Evolutionary conservation across 495 filamentous ascomycete genomes (phyloP).

Genomic region (Trichoderma gamsii): DNA sequence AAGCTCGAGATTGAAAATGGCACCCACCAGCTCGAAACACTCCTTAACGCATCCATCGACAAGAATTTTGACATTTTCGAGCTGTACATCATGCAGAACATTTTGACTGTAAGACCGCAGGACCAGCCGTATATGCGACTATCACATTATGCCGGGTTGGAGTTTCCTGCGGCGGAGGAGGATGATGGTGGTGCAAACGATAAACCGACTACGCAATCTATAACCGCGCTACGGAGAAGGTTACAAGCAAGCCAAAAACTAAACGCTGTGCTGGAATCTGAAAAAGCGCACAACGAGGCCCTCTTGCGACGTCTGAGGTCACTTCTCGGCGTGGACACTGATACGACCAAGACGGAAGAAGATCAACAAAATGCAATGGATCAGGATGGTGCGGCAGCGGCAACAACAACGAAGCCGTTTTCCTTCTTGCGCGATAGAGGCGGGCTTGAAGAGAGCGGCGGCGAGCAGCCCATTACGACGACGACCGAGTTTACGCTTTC

Average conservation of each 20-base stretch:
- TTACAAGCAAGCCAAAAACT: slow-evolving; percentile 77
- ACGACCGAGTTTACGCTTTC: slow-evolving; percentile 73
- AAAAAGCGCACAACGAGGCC: slow-evolving; percentile 68
- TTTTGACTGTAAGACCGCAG: slow-evolving; percentile 66
- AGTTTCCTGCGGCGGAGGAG: slow-evolving; percentile 19
- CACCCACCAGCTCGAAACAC: slow-evolving; percentile 84
- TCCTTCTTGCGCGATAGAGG: slow-evolving; percentile 44
- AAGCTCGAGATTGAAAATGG: slow-evolving; percentile 82
- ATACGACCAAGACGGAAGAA: slow-evolving; percentile 25
- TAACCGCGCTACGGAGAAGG: slow-evolving; percentile 66
- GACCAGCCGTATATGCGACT: slow-evolving; percentile 67
- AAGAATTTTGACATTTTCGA: slow-evolving; percentile 97
- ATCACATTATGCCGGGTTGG: slow-evolving; percentile 69
- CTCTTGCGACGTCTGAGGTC: slow-evolving; percentile 59
- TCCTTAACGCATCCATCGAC: slow-evolving; percentile 90
- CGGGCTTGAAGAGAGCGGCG: slow-evolving; percentile 35
- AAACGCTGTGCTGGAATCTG: slow-evolving; percentile 64
- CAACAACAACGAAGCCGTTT: slow-evolving; percentile 32
- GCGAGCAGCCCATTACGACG: slow-evolving; percentile 55
- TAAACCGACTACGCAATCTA: slow-evolving; percentile 54
- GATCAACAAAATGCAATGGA: slow-evolving; percentile 19
- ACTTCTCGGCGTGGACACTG: slow-evolving; percentile 36
- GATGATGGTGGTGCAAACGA: slow-evolving; percentile 21
- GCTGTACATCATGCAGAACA: slow-evolving; percentile 83
- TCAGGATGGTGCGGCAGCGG: not conserved